Conservation (phyloP, 2,329 filamentous ascomycete genomes). For the Monosporascus sp. region DNA sequence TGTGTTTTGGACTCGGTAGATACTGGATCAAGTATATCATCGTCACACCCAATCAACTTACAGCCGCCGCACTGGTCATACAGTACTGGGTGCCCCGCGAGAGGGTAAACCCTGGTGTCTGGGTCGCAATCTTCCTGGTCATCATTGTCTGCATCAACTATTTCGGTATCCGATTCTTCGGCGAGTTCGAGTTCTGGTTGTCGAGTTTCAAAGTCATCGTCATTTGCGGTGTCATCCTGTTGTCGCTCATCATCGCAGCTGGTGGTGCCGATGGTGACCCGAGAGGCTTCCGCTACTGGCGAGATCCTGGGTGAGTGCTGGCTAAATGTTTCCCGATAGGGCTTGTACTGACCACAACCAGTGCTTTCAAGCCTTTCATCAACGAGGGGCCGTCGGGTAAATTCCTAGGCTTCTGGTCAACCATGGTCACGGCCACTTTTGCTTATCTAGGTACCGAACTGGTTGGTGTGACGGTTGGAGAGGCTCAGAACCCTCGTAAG, state of each 20-base stretch:
- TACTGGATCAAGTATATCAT: conserved; percentile 79
- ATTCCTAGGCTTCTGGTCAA: conserved; percentile 63
- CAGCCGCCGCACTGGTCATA: conserved; percentile 72
- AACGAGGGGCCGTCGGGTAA: conserved; percentile 38
- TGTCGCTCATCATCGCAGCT: conserved; percentile 56
- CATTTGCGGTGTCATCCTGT: conserved; percentile 60
- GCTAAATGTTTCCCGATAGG: background rate
- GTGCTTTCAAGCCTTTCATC: conserved; percentile 46
- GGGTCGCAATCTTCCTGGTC: conserved; percentile 66
- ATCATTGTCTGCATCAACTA: conserved; percentile 61
- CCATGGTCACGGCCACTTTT: conserved; percentile 71
- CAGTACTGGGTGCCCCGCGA: conserved; percentile 67
- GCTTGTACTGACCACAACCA: conserved; percentile 9
- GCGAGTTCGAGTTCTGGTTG: conserved; percentile 59
- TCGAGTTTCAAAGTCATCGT: conserved; percentile 64
- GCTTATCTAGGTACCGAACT: conserved; percentile 74
- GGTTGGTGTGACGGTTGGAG: conserved; percentile 72
- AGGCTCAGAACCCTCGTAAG: conserved; percentile 73
- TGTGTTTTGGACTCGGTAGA: conserved; percentile 19
- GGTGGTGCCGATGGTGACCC: conserved; percentile 60
- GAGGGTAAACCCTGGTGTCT: conserved; percentile 70
- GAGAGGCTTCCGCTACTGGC: conserved; percentile 63
- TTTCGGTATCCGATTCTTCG: conserved; percentile 64
- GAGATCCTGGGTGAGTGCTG: conserved; percentile 45
- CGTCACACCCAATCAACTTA: conserved; percentile 78